Conservation (phyloP, 495 filamentous ascomycete species). For the Neurospora sp. region DNA sequence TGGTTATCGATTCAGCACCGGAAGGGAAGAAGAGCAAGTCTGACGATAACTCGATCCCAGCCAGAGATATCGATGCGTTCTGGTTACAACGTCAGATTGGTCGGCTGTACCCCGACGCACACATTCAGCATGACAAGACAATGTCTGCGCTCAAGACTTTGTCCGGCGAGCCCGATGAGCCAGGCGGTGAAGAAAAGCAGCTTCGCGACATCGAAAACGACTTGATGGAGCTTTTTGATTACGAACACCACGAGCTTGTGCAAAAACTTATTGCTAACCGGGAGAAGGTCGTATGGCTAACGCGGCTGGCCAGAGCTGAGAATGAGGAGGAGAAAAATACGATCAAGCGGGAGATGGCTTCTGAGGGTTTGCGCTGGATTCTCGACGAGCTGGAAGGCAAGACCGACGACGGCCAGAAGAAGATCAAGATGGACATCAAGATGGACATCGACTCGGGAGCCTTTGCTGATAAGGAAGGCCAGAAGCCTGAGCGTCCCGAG, state of each 20-base stretch:
- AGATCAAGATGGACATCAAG: constrained; percentile 70
- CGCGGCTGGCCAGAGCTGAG: constrained; percentile 75
- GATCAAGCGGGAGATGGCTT: constrained; percentile 82
- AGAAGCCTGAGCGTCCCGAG: constrained; percentile 39
- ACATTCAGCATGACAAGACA: constrained; percentile 83
- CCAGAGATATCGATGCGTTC: constrained; percentile 88
- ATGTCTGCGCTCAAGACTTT: constrained; percentile 70
- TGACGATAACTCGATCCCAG: constrained; percentile 54
- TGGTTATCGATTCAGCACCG: constrained; percentile 64
- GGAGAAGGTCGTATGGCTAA: constrained; percentile 91
- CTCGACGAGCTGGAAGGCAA: constrained; percentile 69
- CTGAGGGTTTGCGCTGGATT: constrained; percentile 75
- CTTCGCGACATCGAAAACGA: constrained; percentile 95
- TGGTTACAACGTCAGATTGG: constrained; percentile 95
- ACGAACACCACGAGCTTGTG: constrained; percentile 89
- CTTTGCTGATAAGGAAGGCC: constrained; percentile 32
- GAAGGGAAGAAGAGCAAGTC: constrained; percentile 27
- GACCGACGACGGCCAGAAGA: constrained; percentile 43
- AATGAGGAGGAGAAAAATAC: constrained; percentile 64
- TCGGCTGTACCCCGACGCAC: constrained; percentile 74
- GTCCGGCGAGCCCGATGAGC: constrained; percentile 61
- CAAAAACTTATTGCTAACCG: constrained; percentile 85
- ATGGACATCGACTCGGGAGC: constrained; percentile 85
- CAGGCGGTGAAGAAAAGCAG: constrained; percentile 59
- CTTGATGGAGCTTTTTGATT: constrained; percentile 95